phyloP scores from a whole-genome alignment of 2,329 filamentous ascomycete genomes.

The Aspergillus hiratsukae region DNA sequence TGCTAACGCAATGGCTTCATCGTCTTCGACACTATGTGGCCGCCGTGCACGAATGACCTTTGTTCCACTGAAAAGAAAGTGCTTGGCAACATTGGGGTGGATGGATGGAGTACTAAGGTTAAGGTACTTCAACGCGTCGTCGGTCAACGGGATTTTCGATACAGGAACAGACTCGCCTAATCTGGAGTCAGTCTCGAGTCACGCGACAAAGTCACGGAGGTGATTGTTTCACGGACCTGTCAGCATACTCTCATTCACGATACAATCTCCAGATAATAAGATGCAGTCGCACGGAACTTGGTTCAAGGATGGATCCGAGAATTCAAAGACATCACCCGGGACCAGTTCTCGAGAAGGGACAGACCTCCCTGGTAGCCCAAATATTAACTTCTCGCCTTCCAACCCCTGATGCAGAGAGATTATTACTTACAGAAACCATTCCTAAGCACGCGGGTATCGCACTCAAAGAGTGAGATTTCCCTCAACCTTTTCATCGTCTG shows the following conservation, averaged over 20 bases:
- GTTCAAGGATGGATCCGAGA: constrained; percentile 83
- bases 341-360: constrained; percentile 83
- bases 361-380: constrained; percentile 62
- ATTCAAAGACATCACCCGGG: constrained; percentile 92
- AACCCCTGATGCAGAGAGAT: background rate
- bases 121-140: constrained; percentile 71
- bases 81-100: constrained; percentile 74
- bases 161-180: constrained; percentile 90
- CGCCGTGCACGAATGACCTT: constrained; percentile 88
- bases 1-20: constrained; percentile 85
- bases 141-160: constrained; percentile 79
- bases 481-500: constrained; percentile 83
- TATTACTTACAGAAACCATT: constrained; percentile 77
- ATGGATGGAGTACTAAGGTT: constrained; percentile 78
- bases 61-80: constrained; percentile 92
- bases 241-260: constrained; percentile 99
- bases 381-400: constrained; percentile 2
- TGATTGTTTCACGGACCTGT: constrained; percentile 52
- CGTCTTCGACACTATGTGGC: constrained; percentile 78
- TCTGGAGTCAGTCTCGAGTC: constrained; percentile 14
- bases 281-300: constrained; percentile 92
- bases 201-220: background rate
- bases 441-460: constrained; percentile 85
- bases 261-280: constrained; percentile 87
- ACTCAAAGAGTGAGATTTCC: constrained; percentile 92